Evolutionary conservation across 139 green algal species (phyloP).

Genomic region (Penium margaritaceum): DNA sequence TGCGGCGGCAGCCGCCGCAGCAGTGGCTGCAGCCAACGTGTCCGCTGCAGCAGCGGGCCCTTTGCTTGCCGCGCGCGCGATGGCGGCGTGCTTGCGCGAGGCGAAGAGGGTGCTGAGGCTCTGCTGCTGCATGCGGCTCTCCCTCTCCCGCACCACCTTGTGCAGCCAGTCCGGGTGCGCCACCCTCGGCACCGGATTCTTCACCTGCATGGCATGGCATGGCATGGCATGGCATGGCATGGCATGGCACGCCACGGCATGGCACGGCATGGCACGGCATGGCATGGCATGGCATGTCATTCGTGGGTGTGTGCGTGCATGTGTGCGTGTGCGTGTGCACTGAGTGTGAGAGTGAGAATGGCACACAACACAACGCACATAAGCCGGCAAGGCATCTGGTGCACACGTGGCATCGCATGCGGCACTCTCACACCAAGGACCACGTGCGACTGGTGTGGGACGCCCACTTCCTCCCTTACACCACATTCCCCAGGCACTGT

Average conservation of each 20-base stretch:
- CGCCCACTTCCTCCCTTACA: too few species aligned
- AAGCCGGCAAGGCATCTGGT: too few species aligned
- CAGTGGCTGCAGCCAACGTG: too few species aligned
- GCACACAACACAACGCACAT: too few species aligned
- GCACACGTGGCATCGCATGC: too few species aligned
- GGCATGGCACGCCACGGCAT: too few species aligned
- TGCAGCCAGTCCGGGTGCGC: constrained; percentile 91
- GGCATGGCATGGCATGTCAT: background rate
- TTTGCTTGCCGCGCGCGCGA: background rate
- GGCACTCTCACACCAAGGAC: too few species aligned
- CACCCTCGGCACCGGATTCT: constrained; percentile 74
- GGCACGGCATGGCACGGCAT: too few species aligned
- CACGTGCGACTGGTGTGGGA: too few species aligned
- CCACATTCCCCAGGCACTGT: too few species aligned
- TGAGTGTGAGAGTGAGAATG: background rate
- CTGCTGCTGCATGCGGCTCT: constrained; percentile 68
- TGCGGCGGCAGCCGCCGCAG: background rate
- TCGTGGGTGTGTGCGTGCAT: background rate
- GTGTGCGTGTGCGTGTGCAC: background rate
- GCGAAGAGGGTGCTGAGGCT: constrained; percentile 23
- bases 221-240: background rate
- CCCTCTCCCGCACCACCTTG: constrained; percentile 68
- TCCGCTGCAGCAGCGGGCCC: background rate
- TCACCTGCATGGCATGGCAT: constrained; percentile 41
- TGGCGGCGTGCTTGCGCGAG: background rate